A percentile compares a stretch with the other conserved stretches of the same genome.
Evolutionary conservation across 2,329 filamentous ascomycete genomes (phyloP).

Genomic region (Westerdykella ornata): DNA sequence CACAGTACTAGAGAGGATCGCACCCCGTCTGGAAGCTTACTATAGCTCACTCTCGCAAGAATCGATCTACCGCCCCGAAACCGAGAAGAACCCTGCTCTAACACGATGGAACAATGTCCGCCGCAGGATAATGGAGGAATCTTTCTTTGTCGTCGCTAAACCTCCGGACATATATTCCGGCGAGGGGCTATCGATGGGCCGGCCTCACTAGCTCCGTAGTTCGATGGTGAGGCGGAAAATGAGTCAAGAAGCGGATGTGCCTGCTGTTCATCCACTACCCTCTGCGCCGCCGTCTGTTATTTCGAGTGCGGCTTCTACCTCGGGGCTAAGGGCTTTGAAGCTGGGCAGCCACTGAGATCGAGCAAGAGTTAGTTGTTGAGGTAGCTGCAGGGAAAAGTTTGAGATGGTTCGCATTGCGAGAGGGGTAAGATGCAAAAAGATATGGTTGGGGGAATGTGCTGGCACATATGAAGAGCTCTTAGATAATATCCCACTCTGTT

Average conservation of each 20-base stretch:
- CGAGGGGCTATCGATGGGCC: slow-evolving; percentile 3
- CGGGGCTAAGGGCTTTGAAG: background rate
- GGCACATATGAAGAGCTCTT: too few relatives aligned
- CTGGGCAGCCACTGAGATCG: background rate
- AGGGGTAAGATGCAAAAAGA: too few relatives aligned
- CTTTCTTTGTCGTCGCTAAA: slow-evolving; percentile 45
- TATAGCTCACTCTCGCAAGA: slow-evolving; percentile 46
- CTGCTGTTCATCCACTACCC: background rate
- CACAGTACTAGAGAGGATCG: slow-evolving; percentile 48
- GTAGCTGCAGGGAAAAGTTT: too few relatives aligned
- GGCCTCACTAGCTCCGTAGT: background rate
- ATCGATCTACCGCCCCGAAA: slow-evolving; percentile 46
- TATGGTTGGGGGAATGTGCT: too few relatives aligned
- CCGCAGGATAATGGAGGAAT: slow-evolving; percentile 46
- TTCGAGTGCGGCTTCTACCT: background rate
- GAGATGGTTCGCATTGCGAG: too few relatives aligned
- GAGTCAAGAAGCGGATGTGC: background rate
- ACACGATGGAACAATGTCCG: slow-evolving; percentile 48
- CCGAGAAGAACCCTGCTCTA: slow-evolving; percentile 49
- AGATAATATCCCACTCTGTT: too few relatives aligned
- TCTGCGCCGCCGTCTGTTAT: background rate
- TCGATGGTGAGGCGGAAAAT: background rate
- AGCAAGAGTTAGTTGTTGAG: too few relatives aligned
- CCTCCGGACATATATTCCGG: slow-evolving; percentile 7
- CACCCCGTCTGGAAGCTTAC: slow-evolving; percentile 46